A percentile compares a stretch with the other conserved stretches of the same genome.
phyloP scores from a whole-genome alignment of 2,329 filamentous ascomycete genomes.

The Fusarium kyushuense region DNA sequence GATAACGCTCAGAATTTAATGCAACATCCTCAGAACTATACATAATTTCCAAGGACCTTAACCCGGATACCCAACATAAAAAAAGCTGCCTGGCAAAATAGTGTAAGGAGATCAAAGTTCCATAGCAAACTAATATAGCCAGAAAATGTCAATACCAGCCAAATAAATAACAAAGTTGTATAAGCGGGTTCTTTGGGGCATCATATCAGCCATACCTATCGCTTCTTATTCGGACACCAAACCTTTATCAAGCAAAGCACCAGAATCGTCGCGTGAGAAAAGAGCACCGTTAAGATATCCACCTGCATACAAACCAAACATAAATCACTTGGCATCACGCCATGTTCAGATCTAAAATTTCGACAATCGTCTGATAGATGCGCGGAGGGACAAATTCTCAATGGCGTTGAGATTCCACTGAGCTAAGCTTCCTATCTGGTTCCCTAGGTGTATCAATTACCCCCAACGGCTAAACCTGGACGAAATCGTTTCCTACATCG shows the following conservation, averaged over 20 bases:
- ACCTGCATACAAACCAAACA: background rate
- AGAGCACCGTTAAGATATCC: background rate
- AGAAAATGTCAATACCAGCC: background rate
- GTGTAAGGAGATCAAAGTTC: too few species aligned
- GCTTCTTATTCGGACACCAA: background rate
- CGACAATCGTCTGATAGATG: background rate
- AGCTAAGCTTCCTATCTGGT: background rate
- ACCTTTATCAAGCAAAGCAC: background rate
- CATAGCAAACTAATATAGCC: background rate
- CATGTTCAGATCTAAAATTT: background rate
- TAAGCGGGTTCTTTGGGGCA: background rate
- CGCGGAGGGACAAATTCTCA: background rate
- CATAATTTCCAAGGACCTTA: too few species aligned
- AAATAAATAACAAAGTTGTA: background rate
- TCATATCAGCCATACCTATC: background rate
- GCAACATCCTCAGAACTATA: too few species aligned
- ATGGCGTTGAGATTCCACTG: slow-evolving; percentile 8
- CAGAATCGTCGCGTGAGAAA: background rate
- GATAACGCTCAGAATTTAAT: too few species aligned
- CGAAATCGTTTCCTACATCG: slow-evolving; percentile 22
- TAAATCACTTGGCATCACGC: too few species aligned
- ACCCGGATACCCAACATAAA: too few species aligned
- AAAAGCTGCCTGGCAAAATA: too few species aligned
- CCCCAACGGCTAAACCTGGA: slow-evolving; percentile 7
- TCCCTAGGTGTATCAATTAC: slow-evolving; percentile 1